Conservation (phyloP, 768 basidiomycete genomes). For the Cystobasidium tubakii region DNA sequence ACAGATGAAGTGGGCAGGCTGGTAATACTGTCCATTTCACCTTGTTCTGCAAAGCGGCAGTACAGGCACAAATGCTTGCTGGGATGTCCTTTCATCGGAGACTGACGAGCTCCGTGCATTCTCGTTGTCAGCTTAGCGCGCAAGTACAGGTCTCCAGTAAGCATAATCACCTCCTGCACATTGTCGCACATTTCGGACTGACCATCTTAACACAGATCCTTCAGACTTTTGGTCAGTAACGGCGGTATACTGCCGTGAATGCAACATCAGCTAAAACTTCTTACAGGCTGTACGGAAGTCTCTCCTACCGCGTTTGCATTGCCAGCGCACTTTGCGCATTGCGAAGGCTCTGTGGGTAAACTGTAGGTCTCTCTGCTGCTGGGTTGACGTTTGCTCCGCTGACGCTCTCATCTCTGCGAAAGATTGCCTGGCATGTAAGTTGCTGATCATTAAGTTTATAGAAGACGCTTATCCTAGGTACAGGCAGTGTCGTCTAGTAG, state of each 20-base stretch:
- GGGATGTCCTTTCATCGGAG: too few species aligned
- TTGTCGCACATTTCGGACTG: too few species aligned
- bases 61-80: too few species aligned
- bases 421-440: conserved; percentile 11
- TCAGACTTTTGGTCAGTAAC: conserved; percentile 6
- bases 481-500: conserved; percentile 6
- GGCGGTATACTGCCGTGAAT: neutral
- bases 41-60: neutral
- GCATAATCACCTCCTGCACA: neutral
- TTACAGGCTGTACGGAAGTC: conserved; percentile 4
- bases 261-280: neutral
- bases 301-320: neutral
- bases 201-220: too few species aligned
- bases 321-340: conserved; percentile 1
- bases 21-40: neutral
- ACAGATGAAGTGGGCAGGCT: too few species aligned
- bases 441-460: neutral
- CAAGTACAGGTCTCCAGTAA: conserved; percentile 3
- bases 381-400: neutral
- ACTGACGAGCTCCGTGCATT: too few species aligned
- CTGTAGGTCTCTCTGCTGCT: neutral
- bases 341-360: neutral
- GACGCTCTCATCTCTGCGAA: neutral
- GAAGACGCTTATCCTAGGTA: neutral
- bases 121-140: neutral